Evolutionary conservation across 129 eudicot species (phyloP), one percentile per base, ranked within the genome.

Genomic region (Gnaphalium uliginosum): DNA sequence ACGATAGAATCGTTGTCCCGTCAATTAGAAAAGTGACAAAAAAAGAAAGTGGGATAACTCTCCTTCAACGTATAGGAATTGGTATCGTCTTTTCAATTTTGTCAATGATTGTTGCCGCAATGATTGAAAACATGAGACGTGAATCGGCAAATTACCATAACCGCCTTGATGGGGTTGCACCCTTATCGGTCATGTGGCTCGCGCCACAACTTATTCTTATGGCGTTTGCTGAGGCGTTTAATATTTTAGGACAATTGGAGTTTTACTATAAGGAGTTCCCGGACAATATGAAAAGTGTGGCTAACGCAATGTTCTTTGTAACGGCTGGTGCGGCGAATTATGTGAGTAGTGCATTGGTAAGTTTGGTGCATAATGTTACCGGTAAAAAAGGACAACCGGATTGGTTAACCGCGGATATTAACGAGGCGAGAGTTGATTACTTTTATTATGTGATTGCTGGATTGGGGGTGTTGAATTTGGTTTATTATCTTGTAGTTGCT

Each of bases 231-330:
- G 99, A 94, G 87, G 99, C 89, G 4, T 94, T 94, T 68, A 91
- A 76, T 30, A 66, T 94, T 53, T 83, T 88, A 10, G 99, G 96
- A 9, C 96, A 91, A 19, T 68, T 94, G 15, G 99, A 94, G 68
- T 91, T 94, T 64, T 94, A 87, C 75, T 85, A 94, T 69, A 94
- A 86, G 80, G 97, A 94, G 76, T 94, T 94, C 53, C 99, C 99
- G 0, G 96, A 89, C 43, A 84, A 83, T 9, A 87, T 91, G 94
- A 83, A 84, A 59, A 94, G 97, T 30, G 61, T 91, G 63, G 99
- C 74, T 5, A 80, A 67, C 4, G 69, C 79, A 7, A 73, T 73
- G 83, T 73, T 80, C 21, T 67, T 78, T 21, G 72, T 87, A 39
- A 89, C 93, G 0, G 82, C 51, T 25, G 97, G 92, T 0, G 83